Evolutionary conservation across 1,139 yeast species (phyloP).

Genomic region (Yueomyces sp.): DNA sequence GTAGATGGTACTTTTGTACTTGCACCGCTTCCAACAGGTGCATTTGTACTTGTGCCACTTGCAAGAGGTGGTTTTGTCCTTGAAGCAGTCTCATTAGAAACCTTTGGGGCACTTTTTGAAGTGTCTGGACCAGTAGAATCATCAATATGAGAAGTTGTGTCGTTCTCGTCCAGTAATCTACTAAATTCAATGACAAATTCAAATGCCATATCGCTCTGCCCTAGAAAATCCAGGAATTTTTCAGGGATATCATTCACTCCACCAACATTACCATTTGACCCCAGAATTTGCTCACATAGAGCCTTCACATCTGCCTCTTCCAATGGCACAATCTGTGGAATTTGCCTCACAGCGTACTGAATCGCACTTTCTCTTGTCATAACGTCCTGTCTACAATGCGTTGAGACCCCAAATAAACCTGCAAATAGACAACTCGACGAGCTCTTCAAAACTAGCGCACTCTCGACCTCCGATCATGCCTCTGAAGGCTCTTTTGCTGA

Average conservation of each 20-base stretch:
- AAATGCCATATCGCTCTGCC: slow-evolving; percentile 20
- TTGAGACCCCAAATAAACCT: not conserved
- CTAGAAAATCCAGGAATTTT: slow-evolving; percentile 21
- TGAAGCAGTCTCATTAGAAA: not conserved
- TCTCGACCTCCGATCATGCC: too few species aligned
- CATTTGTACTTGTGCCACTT: not conserved
- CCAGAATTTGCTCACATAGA: slow-evolving; percentile 18
- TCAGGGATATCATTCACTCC: slow-evolving; percentile 18
- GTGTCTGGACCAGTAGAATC: not conserved
- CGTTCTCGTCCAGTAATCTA: slow-evolving; percentile 7
- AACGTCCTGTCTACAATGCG: not conserved
- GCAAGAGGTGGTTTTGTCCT: not conserved
- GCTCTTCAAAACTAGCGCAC: too few species aligned
- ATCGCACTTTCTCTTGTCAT: slow-evolving; percentile 22
- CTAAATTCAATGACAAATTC: slow-evolving; percentile 21
- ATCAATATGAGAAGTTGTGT: not conserved
- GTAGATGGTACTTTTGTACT: not conserved
- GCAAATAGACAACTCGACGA: too few species aligned
- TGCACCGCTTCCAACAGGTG: not conserved
- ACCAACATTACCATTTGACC: slow-evolving; percentile 1
- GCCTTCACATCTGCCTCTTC: slow-evolving; percentile 18
- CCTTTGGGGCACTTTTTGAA: not conserved
- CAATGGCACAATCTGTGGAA: slow-evolving; percentile 22
- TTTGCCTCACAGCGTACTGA: slow-evolving; percentile 13
- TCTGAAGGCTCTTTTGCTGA: too few species aligned